These are phyloP conservation scores for Chaetomidium leptoderma DNA, from an alignment of 495 filamentous ascomycete genomes.

Conservation along the genomic window DNA sequence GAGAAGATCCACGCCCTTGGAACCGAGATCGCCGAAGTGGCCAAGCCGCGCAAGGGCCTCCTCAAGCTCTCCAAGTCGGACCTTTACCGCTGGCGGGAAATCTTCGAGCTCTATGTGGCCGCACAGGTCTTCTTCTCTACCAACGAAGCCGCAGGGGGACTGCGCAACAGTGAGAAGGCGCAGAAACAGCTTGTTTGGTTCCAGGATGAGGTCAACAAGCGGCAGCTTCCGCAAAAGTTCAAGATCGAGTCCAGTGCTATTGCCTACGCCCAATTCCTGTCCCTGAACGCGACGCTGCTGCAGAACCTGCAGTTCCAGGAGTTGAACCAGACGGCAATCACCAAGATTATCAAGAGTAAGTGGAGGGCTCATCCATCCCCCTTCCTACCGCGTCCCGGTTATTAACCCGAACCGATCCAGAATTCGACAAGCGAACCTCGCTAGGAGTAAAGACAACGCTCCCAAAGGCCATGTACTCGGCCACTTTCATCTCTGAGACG, in stretches of 20 bases:
- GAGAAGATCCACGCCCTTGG: constrained; percentile 53
- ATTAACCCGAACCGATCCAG: constrained; percentile 36
- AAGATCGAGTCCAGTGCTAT: constrained; percentile 53
- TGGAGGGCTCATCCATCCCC: not conserved
- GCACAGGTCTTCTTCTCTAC: constrained; percentile 70
- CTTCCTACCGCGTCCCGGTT: not conserved
- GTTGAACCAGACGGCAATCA: constrained; percentile 63
- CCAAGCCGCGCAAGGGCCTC: constrained; percentile 45
- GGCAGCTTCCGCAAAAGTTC: constrained; percentile 51
- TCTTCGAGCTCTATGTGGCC: constrained; percentile 68
- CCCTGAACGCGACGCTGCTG: constrained; percentile 60
- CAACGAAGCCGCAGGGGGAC: constrained; percentile 55
- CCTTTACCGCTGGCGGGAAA: constrained; percentile 64
- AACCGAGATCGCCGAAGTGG: constrained; percentile 51
- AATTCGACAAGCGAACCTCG: constrained; percentile 75
- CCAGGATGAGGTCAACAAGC: constrained; percentile 49
- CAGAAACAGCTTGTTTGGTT: constrained; percentile 56
- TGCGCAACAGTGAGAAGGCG: constrained; percentile 50
- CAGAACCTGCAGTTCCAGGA: constrained; percentile 68
- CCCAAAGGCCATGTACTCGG: constrained; percentile 46
- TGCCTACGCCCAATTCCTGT: constrained; percentile 58
- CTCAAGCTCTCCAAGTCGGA: constrained; percentile 55
- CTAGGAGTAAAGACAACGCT: constrained; percentile 55
- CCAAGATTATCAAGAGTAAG: constrained; percentile 75
- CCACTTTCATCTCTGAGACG: constrained; percentile 48